Base-by-base conservation (phyloP, 2,329 filamentous ascomycete genomes). In the Iodosphaeria phyllophila region DNA sequence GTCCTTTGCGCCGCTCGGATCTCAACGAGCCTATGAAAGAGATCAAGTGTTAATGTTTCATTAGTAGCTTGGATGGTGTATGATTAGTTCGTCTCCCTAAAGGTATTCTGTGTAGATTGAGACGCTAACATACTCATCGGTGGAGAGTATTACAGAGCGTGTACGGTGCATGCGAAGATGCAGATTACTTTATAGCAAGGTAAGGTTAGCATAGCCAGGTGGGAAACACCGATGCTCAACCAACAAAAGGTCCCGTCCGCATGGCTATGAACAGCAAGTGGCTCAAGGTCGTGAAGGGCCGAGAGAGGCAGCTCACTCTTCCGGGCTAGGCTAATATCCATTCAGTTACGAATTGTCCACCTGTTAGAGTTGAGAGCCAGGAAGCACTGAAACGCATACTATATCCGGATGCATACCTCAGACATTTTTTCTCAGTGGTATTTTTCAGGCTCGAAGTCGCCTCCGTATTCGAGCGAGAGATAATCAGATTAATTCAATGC, bases 1-100 rank as follows among this genome's bases (percentile, higher is more conserved):
- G 89, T 98, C 27, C 89, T 71, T 47, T 98, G 89, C 8, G 86
- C 80, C 8, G 89, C 89, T 34, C 89, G 79, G 36, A 95, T 76
- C 52, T 95, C 89, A 34, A 93, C 79, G 21, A 98, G 74, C 50
- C 64, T 70, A 27, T 8, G 20, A 24, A 30, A 22, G 4, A 18
- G 18, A 6, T 20, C 8, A 25, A n/a, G n/a, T 19, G 18, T 19
- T 19, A 19, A 19, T 19, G 18, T n/a, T n/a, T n/a, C n/a, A n/a
- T n/a, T n/a, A n/a, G n/a, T n/a, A n/a, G n/a, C n/a, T n/a, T n/a
- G n/a, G n/a, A n/a, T n/a, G n/a, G n/a, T n/a, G n/a, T n/a, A n/a
- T n/a, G n/a, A n/a, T n/a, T n/a, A n/a, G n/a, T n/a, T n/a, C n/a
- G 18, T 8, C 8, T n/a, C 18, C 18, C 18, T n/a, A 19, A 19